These are phyloP conservation scores for Malus hybrid DNA, from an alignment of 331 rosid species.

Conservation along the genomic window DNA sequence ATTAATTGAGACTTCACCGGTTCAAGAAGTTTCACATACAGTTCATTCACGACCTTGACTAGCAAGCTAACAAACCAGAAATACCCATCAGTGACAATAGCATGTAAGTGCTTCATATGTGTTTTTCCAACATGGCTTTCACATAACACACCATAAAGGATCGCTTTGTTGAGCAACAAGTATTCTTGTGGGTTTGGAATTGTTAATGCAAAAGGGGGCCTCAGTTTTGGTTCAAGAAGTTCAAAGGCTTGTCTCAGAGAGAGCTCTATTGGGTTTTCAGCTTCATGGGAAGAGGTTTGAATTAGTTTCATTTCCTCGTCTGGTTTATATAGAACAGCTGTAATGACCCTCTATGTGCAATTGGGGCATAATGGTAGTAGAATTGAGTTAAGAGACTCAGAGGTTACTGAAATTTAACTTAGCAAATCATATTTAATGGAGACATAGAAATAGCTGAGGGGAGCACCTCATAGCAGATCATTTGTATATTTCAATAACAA, in stretches of 20 bases:
- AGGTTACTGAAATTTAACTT: too few species aligned
- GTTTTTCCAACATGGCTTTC: not conserved
- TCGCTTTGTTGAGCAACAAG: not conserved
- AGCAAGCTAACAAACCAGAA: not conserved
- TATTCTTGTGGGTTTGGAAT: not conserved
- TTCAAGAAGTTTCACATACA: not conserved
- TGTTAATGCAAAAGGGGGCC: constrained; percentile 52
- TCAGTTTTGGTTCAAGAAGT: constrained; percentile 35
- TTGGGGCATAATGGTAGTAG: not conserved
- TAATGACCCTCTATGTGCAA: not conserved
- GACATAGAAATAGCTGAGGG: too few species aligned
- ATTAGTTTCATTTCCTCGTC: constrained; percentile 33
- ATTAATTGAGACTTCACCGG: not conserved
- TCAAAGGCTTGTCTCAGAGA: constrained; percentile 46
- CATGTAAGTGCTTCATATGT: not conserved
- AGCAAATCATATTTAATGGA: too few species aligned
- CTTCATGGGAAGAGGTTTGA: constrained; percentile 29
- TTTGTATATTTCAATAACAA: not conserved
- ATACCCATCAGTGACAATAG: not conserved
- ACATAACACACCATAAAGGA: not conserved
- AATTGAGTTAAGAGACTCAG: too few species aligned
- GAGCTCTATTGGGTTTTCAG: constrained; percentile 36
- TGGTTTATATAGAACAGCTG: not conserved
- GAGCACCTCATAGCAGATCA: too few species aligned
- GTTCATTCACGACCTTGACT: not conserved